Conservation (phyloP, 2,329 filamentous ascomycete species). For the Metarhizium humberi region DNA sequence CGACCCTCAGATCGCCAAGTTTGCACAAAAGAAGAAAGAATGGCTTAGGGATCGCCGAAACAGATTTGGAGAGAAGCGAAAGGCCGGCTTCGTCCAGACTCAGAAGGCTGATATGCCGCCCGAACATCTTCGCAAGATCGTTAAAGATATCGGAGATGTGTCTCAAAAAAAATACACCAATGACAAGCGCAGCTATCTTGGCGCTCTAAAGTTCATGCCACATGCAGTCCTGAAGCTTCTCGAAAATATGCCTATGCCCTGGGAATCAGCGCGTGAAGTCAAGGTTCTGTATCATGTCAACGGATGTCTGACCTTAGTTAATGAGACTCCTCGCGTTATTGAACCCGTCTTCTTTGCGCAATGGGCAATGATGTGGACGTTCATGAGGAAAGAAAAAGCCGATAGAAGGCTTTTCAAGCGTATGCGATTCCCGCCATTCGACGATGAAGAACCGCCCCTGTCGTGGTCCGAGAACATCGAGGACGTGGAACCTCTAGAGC, state of each 20-base stretch:
- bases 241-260: slow-evolving; percentile 99
- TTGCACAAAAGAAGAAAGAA: slow-evolving; percentile 98
- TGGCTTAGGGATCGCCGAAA: slow-evolving; percentile 89
- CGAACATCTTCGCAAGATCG: slow-evolving; percentile 95
- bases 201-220: slow-evolving; percentile 97
- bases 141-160: slow-evolving; percentile 96
- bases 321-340: slow-evolving; percentile 92
- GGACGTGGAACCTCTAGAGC: slow-evolving; percentile 93
- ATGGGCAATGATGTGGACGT: slow-evolving; percentile 99
- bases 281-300: slow-evolving; percentile 99
- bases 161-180: slow-evolving; percentile 99
- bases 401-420: slow-evolving; percentile 94
- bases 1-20: slow-evolving; percentile 84
- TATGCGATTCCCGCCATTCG: slow-evolving; percentile 97
- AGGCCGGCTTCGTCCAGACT: slow-evolving; percentile 92
- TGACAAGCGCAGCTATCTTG: slow-evolving; percentile 95
- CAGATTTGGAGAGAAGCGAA: slow-evolving; percentile 93
- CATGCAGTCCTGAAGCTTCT: slow-evolving; percentile 94
- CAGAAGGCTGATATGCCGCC: slow-evolving; percentile 99
- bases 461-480: slow-evolving; percentile 99
- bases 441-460: slow-evolving; percentile 94
- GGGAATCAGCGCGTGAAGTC: slow-evolving; percentile 92
- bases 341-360: slow-evolving; percentile 97
- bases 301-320: slow-evolving; percentile 91
- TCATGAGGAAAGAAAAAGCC: slow-evolving; percentile 96